A percentile compares a stretch with the other conserved stretches of the same genome.
Evolutionary conservation across 768 basidiomycete species (phyloP).

Genomic region (Tylopilus sp.): DNA sequence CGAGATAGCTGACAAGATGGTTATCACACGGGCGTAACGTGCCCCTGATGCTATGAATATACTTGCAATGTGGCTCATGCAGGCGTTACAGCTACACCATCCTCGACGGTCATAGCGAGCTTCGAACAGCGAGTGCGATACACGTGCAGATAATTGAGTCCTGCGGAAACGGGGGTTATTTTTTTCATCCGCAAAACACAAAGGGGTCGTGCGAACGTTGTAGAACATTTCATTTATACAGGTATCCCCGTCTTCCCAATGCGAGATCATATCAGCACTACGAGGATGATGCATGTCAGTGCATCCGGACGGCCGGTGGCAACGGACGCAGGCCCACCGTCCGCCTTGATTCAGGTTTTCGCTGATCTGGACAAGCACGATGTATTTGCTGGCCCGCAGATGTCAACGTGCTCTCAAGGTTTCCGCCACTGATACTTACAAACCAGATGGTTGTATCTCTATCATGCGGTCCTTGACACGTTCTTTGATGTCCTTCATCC

Average conservation of each 20-base stretch:
- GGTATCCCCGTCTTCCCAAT: conserved; percentile 84
- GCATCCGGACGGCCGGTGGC: conserved; percentile 1
- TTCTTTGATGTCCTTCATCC: conserved; percentile 84
- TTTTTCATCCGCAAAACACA: conserved; percentile 4
- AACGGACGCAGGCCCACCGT: conserved; percentile 46
- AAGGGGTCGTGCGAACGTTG: conserved; percentile 53
- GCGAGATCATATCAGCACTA: conserved; percentile 79
- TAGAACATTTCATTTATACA: conserved; percentile 76
- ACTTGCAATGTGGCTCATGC: conserved; percentile 17
- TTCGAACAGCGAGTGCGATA: conserved; percentile 59
- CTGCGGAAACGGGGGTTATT: conserved; percentile 36
- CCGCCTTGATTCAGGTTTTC: conserved; percentile 85
- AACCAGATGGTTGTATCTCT: conserved; percentile 76
- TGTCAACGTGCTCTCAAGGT: conserved; percentile 14
- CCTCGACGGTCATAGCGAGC: conserved; percentile 28
- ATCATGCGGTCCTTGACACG: conserved; percentile 84
- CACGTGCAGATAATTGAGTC: conserved; percentile 69
- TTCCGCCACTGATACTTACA: conserved; percentile 49
- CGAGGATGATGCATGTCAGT: conserved; percentile 3
- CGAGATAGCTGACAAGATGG: conserved; percentile 15
- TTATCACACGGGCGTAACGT: conserved; percentile 17
- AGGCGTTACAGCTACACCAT: conserved; percentile 24
- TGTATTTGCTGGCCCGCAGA: conserved; percentile 62
- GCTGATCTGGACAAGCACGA: conserved; percentile 80
- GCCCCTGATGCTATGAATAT: conserved; percentile 16